Evolutionary conservation across 805 yeast species (phyloP).

Genomic region (Debaryomyces hansenii): DNA sequence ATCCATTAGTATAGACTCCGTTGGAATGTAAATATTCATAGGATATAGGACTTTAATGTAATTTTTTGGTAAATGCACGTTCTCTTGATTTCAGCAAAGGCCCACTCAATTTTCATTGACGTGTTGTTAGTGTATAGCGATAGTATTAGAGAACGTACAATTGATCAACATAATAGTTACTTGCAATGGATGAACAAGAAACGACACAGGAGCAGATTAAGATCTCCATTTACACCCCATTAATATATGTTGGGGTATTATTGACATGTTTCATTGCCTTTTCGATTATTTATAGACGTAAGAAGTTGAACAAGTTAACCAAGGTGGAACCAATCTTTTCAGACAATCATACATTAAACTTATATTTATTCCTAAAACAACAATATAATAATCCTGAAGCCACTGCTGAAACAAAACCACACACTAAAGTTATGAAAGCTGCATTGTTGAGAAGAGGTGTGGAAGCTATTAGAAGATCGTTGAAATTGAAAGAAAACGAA

Average conservation of each 20-base stretch:
- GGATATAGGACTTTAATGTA: too few species aligned
- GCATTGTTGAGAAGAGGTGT: conserved; percentile 65
- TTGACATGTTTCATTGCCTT: conserved; percentile 67
- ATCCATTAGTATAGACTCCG: too few species aligned
- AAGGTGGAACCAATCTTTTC: conserved; percentile 72
- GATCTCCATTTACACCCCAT: conserved; percentile 58
- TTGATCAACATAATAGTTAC: neutral
- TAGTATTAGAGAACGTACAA: too few species aligned
- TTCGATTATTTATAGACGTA: conserved; percentile 64
- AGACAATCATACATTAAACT: conserved; percentile 61
- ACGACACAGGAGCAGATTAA: conserved; percentile 20
- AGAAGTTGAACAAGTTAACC: conserved; percentile 52
- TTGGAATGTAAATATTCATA: too few species aligned
- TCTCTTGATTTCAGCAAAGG: too few species aligned
- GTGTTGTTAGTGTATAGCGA: neutral
- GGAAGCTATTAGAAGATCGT: conserved; percentile 80
- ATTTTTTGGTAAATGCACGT: too few species aligned
- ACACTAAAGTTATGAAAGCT: conserved; percentile 72
- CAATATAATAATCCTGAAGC: conserved; percentile 40
- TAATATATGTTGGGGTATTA: conserved; percentile 71
- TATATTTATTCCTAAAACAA: conserved; percentile 60
- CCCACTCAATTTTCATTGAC: neutral
- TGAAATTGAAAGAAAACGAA: conserved; percentile 78
- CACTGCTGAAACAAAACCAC: conserved; percentile 52
- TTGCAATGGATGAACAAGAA: conserved; percentile 18